Base-by-base conservation (phyloP, 495 filamentous ascomycete genomes). In the Daldinia concentrica region DNA sequence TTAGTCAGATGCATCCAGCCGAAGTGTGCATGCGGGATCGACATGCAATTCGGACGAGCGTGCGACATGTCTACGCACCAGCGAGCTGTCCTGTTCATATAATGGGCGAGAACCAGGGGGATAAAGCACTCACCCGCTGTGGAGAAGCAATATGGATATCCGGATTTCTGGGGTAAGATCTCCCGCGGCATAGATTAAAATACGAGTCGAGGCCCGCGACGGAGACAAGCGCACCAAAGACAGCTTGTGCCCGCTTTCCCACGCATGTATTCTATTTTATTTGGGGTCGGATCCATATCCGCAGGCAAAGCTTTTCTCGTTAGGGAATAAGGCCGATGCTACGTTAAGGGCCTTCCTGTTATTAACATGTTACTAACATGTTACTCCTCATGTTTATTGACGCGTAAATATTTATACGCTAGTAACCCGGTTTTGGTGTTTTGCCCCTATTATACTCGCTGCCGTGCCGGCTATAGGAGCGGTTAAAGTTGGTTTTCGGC, bases 131-230 rank as follows among this genome's bases (percentile, higher is more conserved):
- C 56, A 24, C 65, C 65, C 65, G 65, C 70, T 57, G 71, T 73
- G 62, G 71, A 43, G 65, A 69, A 54, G 58, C 71, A 73, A 73
- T 73, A 65, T 73, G 65, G 71, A 69, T 70, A 69, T 59, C 71
- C 71, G 71, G 71, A 69, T 73, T 66, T 58, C 66, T 73, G 61
- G 71, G 66, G 65, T 65, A 54, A 26, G 57, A 62, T 69, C 55
- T 58, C 64, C 71, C 66, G 64, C 36, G 26, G 58, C 58, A 37
- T 65, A 58, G 30, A 65, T 52, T 43, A 34, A 7, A 59, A 69
- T 69, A 58, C 65, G 65, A 73, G 62, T 73, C 58, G 61, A 66
- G 66, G 17, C 58, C 62, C 34, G 17, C 24, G 61, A 48, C 36
- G 66, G 14, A 58, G 26, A 58, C 26, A 73, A 73, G 71, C 71